Conservation (phyloP, 2,329 filamentous ascomycete species). For the Penicillium sp. region DNA sequence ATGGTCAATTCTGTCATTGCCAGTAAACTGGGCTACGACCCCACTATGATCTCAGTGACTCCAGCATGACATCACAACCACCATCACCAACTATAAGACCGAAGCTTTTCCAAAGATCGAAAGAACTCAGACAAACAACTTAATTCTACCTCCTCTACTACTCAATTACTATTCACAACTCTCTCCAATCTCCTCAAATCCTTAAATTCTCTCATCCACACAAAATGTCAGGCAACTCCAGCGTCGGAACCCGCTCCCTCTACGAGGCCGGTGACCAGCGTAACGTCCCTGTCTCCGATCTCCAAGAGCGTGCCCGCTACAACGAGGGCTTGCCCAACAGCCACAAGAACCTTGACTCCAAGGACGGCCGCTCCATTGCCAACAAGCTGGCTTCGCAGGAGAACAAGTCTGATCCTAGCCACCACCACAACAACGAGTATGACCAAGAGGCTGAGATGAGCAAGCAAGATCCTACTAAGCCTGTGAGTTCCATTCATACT, state of each 20-base stretch:
- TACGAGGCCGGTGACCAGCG: constrained; percentile 78
- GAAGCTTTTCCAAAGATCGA: neutral
- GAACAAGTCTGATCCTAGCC: constrained; percentile 27
- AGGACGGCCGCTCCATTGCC: constrained; percentile 46
- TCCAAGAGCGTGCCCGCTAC: constrained; percentile 57
- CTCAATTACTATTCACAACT: neutral
- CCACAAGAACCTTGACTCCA: constrained; percentile 67
- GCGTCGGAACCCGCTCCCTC: constrained; percentile 61
- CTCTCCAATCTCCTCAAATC: too few relatives aligned
- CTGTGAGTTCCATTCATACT: constrained; percentile 29
- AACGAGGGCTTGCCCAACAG: constrained; percentile 69
- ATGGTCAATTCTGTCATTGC: constrained; percentile 7
- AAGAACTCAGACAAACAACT: neutral
- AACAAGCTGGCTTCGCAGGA: constrained; percentile 42
- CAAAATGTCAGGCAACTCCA: constrained; percentile 52
- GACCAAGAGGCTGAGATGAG: constrained; percentile 37
- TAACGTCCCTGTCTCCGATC: constrained; percentile 55
- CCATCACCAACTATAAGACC: constrained; percentile 19
- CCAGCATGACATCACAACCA: constrained; percentile 28
- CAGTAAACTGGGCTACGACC: constrained; percentile 12
- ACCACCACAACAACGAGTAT: constrained; percentile 26
- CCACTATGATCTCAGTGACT: constrained; percentile 32
- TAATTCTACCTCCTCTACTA: neutral
- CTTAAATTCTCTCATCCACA: neutral
- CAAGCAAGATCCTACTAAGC: constrained; percentile 44